Evolutionary conservation across 2,329 filamentous ascomycete species (phyloP), one percentile per base, ranked within the genome.

Genomic region (Colletotrichum eleusines): DNA sequence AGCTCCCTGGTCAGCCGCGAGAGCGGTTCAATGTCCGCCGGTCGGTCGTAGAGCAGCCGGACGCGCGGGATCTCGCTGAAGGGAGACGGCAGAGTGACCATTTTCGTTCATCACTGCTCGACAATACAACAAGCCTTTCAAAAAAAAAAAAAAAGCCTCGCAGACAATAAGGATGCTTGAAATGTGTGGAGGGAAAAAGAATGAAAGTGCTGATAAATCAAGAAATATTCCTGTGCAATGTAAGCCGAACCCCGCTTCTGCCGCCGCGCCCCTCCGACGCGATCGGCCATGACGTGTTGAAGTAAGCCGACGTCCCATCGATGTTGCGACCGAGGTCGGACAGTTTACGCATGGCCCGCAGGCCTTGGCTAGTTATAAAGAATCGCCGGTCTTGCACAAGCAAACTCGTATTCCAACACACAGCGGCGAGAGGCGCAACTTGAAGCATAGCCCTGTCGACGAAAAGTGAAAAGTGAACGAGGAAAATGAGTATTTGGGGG

Each of bases 41-140:
- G 72, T 26, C 63, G 63, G 5, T 53, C 12, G 54, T 60, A 74
- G 4, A 71, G 59, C n/a, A 74, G 50, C n/a, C 40, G 54, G 23
- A 66, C 23, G 42, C 71, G 72, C 16, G 66, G 66, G 28, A 74
- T 74, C n/a, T 58, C 59, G 60, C 42, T 57, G 58, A 74, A 74
- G 3, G 71, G 67, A 9, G 23, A 26, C 2, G 72, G 71, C 1
- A 74, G 67, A n/a, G n/a, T 31, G 6, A 69, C 69, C 72, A 73
- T 73, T 2, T 26, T 64, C 16, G n/a, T n/a, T n/a, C n/a, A n/a
- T n/a, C 14, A 11, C 20, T 5, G 9, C 46, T n/a, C n/a, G n/a
- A 14, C 14, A 31, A 18, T 1, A 33, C 31, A 6, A 33, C 31
- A 33, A 33, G 59, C 18, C 38, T 20, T 50, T 16, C 8, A 50